A percentile compares a stretch with the other conserved stretches of the same genome.
Conservation (phyloP, 164 flowering plant species). For the Saururus chinensis region DNA sequence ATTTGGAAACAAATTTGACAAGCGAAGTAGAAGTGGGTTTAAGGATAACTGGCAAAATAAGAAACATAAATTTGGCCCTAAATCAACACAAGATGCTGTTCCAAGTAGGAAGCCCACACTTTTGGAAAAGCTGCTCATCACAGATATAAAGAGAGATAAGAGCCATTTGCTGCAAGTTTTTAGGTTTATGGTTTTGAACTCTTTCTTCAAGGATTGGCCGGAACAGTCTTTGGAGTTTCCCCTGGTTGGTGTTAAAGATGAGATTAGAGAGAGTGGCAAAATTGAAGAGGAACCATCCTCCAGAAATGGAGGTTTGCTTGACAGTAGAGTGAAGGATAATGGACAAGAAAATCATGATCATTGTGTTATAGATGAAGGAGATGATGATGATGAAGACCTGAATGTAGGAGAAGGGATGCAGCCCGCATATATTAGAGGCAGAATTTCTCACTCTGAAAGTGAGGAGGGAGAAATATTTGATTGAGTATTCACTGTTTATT, state of each 20-base stretch:
- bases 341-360: slow-evolving; percentile 3
- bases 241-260: slow-evolving; percentile 30
- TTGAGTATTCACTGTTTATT: slow-evolving; percentile 4
- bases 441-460: slow-evolving; percentile 11
- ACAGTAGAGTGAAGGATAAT: neutral
- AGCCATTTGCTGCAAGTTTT: slow-evolving; percentile 64
- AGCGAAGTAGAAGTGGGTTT: slow-evolving; percentile 22
- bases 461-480: slow-evolving; percentile 69
- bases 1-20: slow-evolving; percentile 37
- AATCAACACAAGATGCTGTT: slow-evolving; percentile 14
- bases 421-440: neutral
- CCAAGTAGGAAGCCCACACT: slow-evolving; percentile 44
- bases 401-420: slow-evolving; percentile 3
- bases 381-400: slow-evolving; percentile 1
- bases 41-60: slow-evolving; percentile 22
- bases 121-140: slow-evolving; percentile 66
- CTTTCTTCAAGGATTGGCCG: slow-evolving; percentile 58
- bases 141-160: slow-evolving; percentile 62
- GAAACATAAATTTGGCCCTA: slow-evolving; percentile 24
- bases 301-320: slow-evolving; percentile 1
- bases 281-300: slow-evolving; percentile 7
- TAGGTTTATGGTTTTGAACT: slow-evolving; percentile 66
- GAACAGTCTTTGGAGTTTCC: slow-evolving; percentile 58
- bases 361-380: slow-evolving; percentile 7
- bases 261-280: slow-evolving; percentile 7